phyloP scores from a whole-genome alignment of 2,329 filamentous ascomycete species.

The Stachybotrys chlorohalonatus region DNA sequence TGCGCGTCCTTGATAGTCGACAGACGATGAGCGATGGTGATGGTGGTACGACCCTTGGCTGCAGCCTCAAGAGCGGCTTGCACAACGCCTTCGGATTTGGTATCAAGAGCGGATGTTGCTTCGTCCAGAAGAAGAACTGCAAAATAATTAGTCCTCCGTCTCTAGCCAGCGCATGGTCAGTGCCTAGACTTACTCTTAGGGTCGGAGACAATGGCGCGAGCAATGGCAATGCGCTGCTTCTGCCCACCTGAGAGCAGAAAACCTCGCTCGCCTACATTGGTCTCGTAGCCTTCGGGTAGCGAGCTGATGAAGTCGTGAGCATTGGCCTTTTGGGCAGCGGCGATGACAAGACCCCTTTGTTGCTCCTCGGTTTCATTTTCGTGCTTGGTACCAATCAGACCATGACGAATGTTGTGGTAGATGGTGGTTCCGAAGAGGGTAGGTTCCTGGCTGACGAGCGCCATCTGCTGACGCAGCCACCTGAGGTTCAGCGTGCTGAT shows the following conservation, averaged over 20 bases:
- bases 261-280: slow-evolving; percentile 89
- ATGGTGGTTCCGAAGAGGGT: slow-evolving; percentile 86
- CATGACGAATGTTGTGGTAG: slow-evolving; percentile 81
- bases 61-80: slow-evolving; percentile 87
- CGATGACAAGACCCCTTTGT: slow-evolving; percentile 61
- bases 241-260: slow-evolving; percentile 91
- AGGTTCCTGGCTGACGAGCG: slow-evolving; percentile 88
- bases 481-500: slow-evolving; percentile 73
- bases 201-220: slow-evolving; percentile 80
- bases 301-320: slow-evolving; percentile 82
- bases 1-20: slow-evolving; percentile 92
- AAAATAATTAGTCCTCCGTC: slow-evolving; percentile 3
- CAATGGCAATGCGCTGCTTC: slow-evolving; percentile 94
- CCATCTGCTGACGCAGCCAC: slow-evolving; percentile 88
- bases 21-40: slow-evolving; percentile 89
- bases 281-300: slow-evolving; percentile 84
- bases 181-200: slow-evolving; percentile 53
- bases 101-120: slow-evolving; percentile 88
- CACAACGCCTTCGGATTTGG: slow-evolving; percentile 88
- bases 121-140: slow-evolving; percentile 81
- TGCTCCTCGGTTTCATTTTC: slow-evolving; percentile 59
- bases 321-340: slow-evolving; percentile 84
- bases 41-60: slow-evolving; percentile 79
- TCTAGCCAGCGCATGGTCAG: not conserved
- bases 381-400: slow-evolving; percentile 73